Evolutionary conservation across 805 yeast species (phyloP), one percentile per base, ranked within the genome.

Genomic region (Pichia thaimueangensis): DNA sequence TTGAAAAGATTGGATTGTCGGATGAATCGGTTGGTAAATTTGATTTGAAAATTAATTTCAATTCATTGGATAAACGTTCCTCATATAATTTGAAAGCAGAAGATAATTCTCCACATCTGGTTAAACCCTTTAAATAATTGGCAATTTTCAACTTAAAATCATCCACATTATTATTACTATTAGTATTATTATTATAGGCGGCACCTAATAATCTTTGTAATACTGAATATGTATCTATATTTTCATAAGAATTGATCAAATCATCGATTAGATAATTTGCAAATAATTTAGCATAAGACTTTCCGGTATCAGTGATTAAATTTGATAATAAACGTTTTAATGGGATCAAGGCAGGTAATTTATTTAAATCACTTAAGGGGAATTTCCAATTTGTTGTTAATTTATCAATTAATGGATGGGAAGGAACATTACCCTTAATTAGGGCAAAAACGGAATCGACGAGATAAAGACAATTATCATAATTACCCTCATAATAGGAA

Each of bases 1-100:
- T 43, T 8, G 45, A 37, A n/a, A 34, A 41, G 7, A 33, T 15
- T 8, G 38, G 33, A 4, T 42, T 30, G 16, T 56, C 57, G 20
- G 47, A 37, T n/a, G 47, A 45, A 23, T 63, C 77, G 34, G 60
- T 68, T 0, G 95, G 96, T 39, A 88, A 57, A 50, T 76, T 68
- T 5, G 64, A 64, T 46, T 85, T 76, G 30, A 89, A 85, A 13
- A 87, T 76, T 12, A 73, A 70, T 58, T 87, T 87, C 41, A 86
- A 69, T 51, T 88, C 95, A 2, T 70, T 65, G 11, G 80, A 66
- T n/a, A 85, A 76, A 16, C 69, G 70, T 20, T 80, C 91, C 52
- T 82, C 85, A 57, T 83, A 88, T 3, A 66, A 56, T 30, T 70
- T 67, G 49, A 82, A 79, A 0, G 94, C 85, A 12, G 73, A 65